These are phyloP conservation scores for Suillus lakei DNA, from an alignment of 768 basidiomycete species.

Conservation along the genomic window DNA sequence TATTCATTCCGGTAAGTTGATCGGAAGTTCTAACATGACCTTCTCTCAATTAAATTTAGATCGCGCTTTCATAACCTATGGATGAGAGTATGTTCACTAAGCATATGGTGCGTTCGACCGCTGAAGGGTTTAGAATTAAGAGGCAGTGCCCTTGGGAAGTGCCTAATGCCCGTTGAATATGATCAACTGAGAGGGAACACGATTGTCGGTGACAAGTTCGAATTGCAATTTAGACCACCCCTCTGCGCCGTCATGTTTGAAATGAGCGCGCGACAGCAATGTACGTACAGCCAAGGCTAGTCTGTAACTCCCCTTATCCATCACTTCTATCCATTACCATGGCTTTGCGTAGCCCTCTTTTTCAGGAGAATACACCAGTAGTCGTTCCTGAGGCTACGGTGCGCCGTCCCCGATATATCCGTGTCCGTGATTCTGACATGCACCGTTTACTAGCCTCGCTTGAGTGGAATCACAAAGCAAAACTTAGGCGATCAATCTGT, in stretches of 20 bases:
- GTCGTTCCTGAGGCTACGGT: background rate
- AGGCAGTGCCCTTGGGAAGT: background rate
- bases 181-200: background rate
- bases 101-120: background rate
- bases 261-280: background rate
- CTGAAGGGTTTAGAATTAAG: background rate
- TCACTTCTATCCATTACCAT: background rate
- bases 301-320: background rate
- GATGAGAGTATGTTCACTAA: background rate
- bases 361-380: background rate
- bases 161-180: background rate
- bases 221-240: background rate
- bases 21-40: background rate
- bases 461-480: background rate
- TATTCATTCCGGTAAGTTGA: background rate
- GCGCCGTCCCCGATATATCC: background rate
- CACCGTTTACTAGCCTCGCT: background rate
- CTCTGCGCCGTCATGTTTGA: background rate
- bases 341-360: background rate
- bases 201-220: background rate
- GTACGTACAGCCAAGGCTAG: background rate
- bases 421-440: background rate
- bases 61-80: background rate
- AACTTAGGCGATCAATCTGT: background rate
- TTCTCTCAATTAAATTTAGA: background rate